Evolutionary conservation across 805 yeast species (phyloP).

Genomic region (Metahyphopichia silvanorum): DNA sequence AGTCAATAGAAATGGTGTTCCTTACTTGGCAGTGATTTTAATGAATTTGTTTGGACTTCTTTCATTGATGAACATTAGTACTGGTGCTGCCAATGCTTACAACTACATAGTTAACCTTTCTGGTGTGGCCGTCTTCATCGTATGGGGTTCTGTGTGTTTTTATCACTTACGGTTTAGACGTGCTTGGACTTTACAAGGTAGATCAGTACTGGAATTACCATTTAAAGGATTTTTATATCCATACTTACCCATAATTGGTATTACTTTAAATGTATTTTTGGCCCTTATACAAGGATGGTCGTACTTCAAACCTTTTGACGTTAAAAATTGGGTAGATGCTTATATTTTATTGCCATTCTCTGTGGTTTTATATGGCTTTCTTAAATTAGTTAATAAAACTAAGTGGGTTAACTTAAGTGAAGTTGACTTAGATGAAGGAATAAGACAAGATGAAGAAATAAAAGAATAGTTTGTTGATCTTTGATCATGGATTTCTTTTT

Average conservation of each 20-base stretch:
- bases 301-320: constrained; percentile 54
- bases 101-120: constrained; percentile 57
- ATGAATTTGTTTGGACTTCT: constrained; percentile 54
- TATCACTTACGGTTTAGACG: constrained; percentile 56
- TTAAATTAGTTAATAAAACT: constrained; percentile 36
- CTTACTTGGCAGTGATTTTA: constrained; percentile 54
- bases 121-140: constrained; percentile 66
- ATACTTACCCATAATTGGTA: constrained; percentile 44
- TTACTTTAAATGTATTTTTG: constrained; percentile 48
- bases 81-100: constrained; percentile 62
- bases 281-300: constrained; percentile 69
- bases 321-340: constrained; percentile 48
- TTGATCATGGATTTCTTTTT: neutral
- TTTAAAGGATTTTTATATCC: constrained; percentile 48
- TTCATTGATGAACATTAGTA: constrained; percentile 51
- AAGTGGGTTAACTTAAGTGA: constrained; percentile 40
- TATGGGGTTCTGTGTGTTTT: constrained; percentile 60
- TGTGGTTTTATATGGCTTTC: constrained; percentile 35
- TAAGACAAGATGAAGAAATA: constrained; percentile 33
- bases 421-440: constrained; percentile 51
- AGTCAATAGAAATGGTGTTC: constrained; percentile 60
- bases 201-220: constrained; percentile 30
- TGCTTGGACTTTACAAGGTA: constrained; percentile 38
- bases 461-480: too few species aligned
- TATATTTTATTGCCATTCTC: constrained; percentile 63